Conservation (phyloP, 2,329 filamentous ascomycete species). For the Penicillium sp. region DNA sequence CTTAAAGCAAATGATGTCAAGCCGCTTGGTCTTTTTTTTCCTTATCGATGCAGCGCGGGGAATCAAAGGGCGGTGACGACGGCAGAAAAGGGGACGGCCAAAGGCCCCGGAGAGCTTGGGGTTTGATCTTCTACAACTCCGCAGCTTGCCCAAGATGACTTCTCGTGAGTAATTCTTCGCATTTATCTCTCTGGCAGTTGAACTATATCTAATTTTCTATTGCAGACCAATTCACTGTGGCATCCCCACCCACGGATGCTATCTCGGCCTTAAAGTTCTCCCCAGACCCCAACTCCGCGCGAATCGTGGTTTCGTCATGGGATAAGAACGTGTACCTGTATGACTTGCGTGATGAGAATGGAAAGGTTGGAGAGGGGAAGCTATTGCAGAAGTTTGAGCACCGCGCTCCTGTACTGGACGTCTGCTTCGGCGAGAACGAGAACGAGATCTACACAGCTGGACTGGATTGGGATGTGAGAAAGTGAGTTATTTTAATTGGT, state of each 20-base stretch:
- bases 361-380: slow-evolving; percentile 57
- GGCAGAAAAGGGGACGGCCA: slow-evolving; percentile 34
- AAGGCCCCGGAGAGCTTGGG: slow-evolving; percentile 21
- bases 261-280: slow-evolving; percentile 87
- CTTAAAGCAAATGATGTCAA: slow-evolving; percentile 1
- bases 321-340: slow-evolving; percentile 90
- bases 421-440: slow-evolving; percentile 82
- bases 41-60: slow-evolving; percentile 25
- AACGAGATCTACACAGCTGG: slow-evolving; percentile 82
- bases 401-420: slow-evolving; percentile 80
- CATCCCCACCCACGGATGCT: slow-evolving; percentile 77
- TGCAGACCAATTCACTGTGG: slow-evolving; percentile 73
- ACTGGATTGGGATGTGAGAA: slow-evolving; percentile 81
- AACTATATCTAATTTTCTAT: neutral
- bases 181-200: neutral
- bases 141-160: slow-evolving; percentile 35
- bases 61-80: slow-evolving; percentile 28
- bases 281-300: slow-evolving; percentile 67
- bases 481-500: slow-evolving; percentile 46
- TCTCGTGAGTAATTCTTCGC: slow-evolving; percentile 38
- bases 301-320: slow-evolving; percentile 90
- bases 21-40: slow-evolving; percentile 14
- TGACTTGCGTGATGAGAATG: slow-evolving; percentile 60
- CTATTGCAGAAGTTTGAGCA: slow-evolving; percentile 74
- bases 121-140: slow-evolving; percentile 18